Evolutionary conservation across 2,329 filamentous ascomycete genomes (phyloP), one percentile per base, ranked within the genome.

Genomic region (Elsinoe arachidis): DNA sequence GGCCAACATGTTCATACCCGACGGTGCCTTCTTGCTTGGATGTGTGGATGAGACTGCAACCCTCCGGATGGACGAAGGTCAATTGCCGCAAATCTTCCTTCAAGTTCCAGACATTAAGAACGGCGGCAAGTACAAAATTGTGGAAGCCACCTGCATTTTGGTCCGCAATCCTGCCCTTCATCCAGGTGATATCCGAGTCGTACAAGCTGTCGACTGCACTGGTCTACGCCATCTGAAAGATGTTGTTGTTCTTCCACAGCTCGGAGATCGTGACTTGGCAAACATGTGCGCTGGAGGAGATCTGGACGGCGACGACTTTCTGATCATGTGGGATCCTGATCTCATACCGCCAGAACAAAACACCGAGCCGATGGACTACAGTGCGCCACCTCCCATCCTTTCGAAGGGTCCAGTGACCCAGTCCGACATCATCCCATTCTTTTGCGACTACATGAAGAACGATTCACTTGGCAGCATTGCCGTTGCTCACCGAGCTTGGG

Each of bases 261-360:
- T 76, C 0, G 92, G 92, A 0, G 90, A 96, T 66, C 79, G 87
- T 14, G 90, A 95, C 61, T 74, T 99, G 19, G 84, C 91, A 0
- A 90, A 87, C 65, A 97, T 97, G 92, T 90, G 93, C 62, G 96
- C 93, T 3, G 93, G 93, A 1, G 93, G 93, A 0, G 93, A 99
- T 67, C 79, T 99, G 0, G 93, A 99, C 67, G 93, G 93, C 0
- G 93, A 99, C 65, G 93, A 99, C 67, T 99, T 90, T 68, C 85
- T 97, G 57, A 84, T 97, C 4, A 86, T 96, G 46, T 99, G 93
- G 92, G 91, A 99, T 63, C 69, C 78, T 19, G 79, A 81, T 12
- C 74, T 99, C 5, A 76, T 95, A 23, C 89, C 89, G 0, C 46
- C 54, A 1, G 73, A 80, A 53, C 88, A 87, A 82, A 88, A 93